These are phyloP conservation scores for Xylaria sp. DNA, from an alignment of 2,329 filamentous ascomycete species.

Conservation along the genomic window DNA sequence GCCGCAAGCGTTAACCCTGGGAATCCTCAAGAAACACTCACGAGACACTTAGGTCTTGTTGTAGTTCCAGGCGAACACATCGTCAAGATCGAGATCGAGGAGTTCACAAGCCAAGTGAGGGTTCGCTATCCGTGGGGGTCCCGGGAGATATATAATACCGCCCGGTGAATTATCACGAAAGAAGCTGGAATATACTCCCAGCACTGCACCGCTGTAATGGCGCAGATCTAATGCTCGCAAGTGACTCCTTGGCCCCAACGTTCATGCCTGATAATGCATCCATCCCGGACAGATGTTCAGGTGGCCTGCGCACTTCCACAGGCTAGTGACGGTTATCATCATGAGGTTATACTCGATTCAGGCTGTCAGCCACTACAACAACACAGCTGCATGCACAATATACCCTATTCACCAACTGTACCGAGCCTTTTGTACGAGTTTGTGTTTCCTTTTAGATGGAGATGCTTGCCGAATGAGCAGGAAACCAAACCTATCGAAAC, in stretches of 20 bases:
- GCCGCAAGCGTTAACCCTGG: conserved; percentile 33
- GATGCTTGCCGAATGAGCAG: neutral
- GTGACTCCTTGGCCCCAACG: neutral
- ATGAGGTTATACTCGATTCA: neutral
- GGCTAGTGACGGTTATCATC: no score
- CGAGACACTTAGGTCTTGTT: conserved; percentile 80
- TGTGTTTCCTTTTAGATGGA: neutral
- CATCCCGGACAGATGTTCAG: neutral
- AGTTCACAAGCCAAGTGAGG: conserved; percentile 55
- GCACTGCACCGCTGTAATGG: neutral
- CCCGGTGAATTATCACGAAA: neutral
- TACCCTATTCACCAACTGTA: neutral
- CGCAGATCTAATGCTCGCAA: neutral
- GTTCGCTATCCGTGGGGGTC: conserved; percentile 26
- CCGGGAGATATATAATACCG: conserved; percentile 20
- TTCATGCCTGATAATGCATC: neutral
- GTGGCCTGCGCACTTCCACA: neutral
- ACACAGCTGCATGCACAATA: neutral
- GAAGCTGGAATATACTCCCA: neutral
- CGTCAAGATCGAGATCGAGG: conserved; percentile 81
- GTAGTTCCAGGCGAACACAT: conserved; percentile 86
- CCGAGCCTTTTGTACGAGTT: neutral
- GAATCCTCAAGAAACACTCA: conserved; percentile 64
- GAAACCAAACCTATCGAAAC: neutral
- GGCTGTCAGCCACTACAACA: neutral